phyloP scores from a whole-genome alignment of 768 basidiomycete species.

The Boletellus ananiceps region DNA sequence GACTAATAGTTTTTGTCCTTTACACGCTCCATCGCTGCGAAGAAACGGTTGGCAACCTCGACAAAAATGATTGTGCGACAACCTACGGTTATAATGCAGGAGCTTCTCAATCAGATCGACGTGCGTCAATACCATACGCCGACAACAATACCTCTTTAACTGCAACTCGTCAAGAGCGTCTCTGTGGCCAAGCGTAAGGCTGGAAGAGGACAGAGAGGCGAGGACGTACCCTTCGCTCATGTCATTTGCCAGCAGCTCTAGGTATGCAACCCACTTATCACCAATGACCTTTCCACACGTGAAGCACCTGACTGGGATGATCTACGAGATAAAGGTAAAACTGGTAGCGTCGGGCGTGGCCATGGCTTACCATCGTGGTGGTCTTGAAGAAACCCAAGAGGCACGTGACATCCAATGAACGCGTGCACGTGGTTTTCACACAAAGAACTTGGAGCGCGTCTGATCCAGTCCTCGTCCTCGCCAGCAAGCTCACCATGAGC shows the following conservation, averaged over 20 bases:
- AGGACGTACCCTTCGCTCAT: constrained; percentile 79
- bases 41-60: not conserved
- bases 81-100: constrained; percentile 87
- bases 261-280: constrained; percentile 90
- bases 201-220: not conserved
- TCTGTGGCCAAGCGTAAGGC: constrained; percentile 35
- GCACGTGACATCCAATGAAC: constrained; percentile 4
- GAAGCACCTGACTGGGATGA: constrained; percentile 94
- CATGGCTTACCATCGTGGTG: constrained; percentile 24
- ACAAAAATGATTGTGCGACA: constrained; percentile 26
- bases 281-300: constrained; percentile 97
- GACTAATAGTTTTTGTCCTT: constrained; percentile 26
- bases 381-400: not conserved
- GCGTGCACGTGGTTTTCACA: constrained; percentile 26
- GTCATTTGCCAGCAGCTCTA: constrained; percentile 75
- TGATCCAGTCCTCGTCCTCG: not conserved
- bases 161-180: constrained; percentile 88
- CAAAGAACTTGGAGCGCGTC: constrained; percentile 10
- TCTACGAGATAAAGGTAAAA: constrained; percentile 43
- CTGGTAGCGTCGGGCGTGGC: not conserved
- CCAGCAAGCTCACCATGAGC: constrained; percentile 29
- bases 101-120: constrained; percentile 98
- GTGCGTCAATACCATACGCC: constrained; percentile 95
- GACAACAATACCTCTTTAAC: constrained; percentile 91
- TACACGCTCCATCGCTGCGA: constrained; percentile 31